A percentile compares a stretch with the other conserved stretches of the same genome.
Conservation (phyloP, 2,329 filamentous ascomycete genomes). For the Parastagonospora nodorum region DNA sequence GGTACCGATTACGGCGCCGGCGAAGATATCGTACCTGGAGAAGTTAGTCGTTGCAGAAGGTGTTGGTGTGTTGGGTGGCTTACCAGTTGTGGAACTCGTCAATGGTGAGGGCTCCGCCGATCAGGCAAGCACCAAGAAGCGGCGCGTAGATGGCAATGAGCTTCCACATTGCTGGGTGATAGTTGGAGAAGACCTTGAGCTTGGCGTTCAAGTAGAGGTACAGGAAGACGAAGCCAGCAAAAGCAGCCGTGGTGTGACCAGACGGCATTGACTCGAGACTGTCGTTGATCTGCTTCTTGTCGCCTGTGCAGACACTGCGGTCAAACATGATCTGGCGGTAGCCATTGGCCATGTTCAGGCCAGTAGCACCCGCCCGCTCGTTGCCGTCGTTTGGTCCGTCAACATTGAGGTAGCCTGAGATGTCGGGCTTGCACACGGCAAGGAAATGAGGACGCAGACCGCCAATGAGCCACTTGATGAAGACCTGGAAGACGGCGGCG, state of each 20-base stretch:
- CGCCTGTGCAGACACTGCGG: conserved; percentile 70
- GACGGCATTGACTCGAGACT: conserved; percentile 73
- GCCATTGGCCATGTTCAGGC: conserved; percentile 54
- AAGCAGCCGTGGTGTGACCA: conserved; percentile 75
- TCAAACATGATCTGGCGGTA: conserved; percentile 70
- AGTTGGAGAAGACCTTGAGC: conserved; percentile 75
- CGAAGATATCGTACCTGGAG: conserved; percentile 69
- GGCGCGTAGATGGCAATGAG: conserved; percentile 68
- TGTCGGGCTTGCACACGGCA: conserved; percentile 68
- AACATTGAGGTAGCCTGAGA: conserved; percentile 47
- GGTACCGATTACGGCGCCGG: conserved; percentile 68
- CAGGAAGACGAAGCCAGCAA: conserved; percentile 72
- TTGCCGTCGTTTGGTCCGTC: conserved; percentile 23
- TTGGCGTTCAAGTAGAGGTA: conserved; percentile 79
- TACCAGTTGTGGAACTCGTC: conserved; percentile 69
- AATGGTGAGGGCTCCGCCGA: conserved; percentile 72
- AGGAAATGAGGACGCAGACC: conserved; percentile 61
- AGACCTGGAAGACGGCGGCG: conserved; percentile 77
- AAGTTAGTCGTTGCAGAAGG: not conserved
- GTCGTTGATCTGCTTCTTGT: conserved; percentile 68
- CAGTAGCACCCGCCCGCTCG: conserved; percentile 55
- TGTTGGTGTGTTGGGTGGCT: not conserved
- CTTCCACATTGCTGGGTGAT: conserved; percentile 77
- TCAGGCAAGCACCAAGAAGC: conserved; percentile 69
- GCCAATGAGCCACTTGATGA: conserved; percentile 76